phyloP scores from a whole-genome alignment of 1,284 basidiomycete species.

The Cystobasidiaceae sp. region DNA sequence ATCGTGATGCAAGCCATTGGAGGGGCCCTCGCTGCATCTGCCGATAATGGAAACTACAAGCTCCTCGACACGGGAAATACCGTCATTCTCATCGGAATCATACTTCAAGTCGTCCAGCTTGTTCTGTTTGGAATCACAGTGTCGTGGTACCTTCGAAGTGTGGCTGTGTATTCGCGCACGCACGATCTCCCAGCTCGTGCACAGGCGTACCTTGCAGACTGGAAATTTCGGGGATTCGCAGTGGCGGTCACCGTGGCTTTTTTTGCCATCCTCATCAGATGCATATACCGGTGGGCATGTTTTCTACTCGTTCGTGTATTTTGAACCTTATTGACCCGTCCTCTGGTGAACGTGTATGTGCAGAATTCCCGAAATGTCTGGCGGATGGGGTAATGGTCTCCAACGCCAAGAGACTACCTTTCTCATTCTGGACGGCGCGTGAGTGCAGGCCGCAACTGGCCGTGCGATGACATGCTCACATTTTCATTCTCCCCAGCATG shows the following conservation, averaged over 20 bases:
- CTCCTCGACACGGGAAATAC: conserved; percentile 13
- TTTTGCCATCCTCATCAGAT: conserved; percentile 19
- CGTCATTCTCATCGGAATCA: conserved; percentile 15
- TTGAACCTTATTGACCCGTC: neutral
- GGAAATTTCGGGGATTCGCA: conserved; percentile 2
- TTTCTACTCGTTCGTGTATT: neutral
- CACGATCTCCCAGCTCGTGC: conserved; percentile 1
- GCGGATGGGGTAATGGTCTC: conserved; percentile 20
- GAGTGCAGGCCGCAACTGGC: too few species aligned
- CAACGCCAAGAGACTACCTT: conserved; percentile 23
- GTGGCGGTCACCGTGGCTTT: neutral
- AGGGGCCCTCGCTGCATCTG: conserved; percentile 18
- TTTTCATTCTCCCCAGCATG: conserved; percentile 4
- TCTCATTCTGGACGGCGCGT: conserved; percentile 23
- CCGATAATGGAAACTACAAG: neutral
- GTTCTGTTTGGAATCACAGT: conserved; percentile 6
- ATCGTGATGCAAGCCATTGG: conserved; percentile 25
- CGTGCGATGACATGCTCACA: too few species aligned
- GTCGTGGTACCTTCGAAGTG: neutral
- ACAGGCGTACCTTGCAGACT: neutral
- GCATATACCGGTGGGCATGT: conserved; percentile 15
- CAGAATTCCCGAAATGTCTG: conserved; percentile 26
- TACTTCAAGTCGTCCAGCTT: conserved; percentile 25
- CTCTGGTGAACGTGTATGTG: neutral
- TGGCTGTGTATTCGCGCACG: neutral